Percentiles rank a stretch among this genome's conserved stretches.
These are phyloP conservation scores for Pezicula carpinea DNA, from an alignment of 2,329 filamentous ascomycete species.

Conservation along the genomic window DNA sequence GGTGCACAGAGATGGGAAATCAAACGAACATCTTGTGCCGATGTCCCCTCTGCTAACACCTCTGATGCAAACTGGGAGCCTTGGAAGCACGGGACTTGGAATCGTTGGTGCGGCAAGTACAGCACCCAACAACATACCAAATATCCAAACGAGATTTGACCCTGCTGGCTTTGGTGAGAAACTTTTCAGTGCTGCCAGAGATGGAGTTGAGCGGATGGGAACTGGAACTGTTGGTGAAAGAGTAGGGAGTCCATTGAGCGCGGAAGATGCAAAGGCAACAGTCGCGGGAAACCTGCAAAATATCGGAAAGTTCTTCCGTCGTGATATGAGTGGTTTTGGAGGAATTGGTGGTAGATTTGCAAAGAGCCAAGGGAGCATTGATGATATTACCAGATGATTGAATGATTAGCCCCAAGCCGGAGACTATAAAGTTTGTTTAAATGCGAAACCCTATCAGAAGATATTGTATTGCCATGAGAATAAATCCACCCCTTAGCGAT, in stretches of 20 bases:
- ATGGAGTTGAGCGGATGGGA: conserved; percentile 75
- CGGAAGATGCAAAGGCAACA: conserved; percentile 55
- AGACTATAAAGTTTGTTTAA: no score
- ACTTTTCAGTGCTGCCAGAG: conserved; percentile 79
- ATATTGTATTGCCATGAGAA: no score
- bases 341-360: conserved; percentile 60
- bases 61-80: conserved; percentile 47
- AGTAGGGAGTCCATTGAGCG: conserved; percentile 25
- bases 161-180: conserved; percentile 79
- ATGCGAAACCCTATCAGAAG: no score
- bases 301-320: conserved; percentile 91
- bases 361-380: conserved; percentile 14
- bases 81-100: conserved; percentile 38
- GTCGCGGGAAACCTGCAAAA: conserved; percentile 94
- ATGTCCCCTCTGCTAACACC: conserved; percentile 68
- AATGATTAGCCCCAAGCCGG: neutral
- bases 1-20: conserved; percentile 71
- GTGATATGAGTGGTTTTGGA: conserved; percentile 76
- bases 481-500: no score
- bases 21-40: conserved; percentile 63
- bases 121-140: conserved; percentile 30
- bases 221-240: conserved; percentile 17
- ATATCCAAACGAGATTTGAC: conserved; percentile 63
- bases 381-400: conserved; percentile 16
- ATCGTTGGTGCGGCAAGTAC: conserved; percentile 38